These are phyloP conservation scores for Curvularia lunata DNA, from an alignment of 2,329 filamentous ascomycete genomes.

Conservation along the genomic window DNA sequence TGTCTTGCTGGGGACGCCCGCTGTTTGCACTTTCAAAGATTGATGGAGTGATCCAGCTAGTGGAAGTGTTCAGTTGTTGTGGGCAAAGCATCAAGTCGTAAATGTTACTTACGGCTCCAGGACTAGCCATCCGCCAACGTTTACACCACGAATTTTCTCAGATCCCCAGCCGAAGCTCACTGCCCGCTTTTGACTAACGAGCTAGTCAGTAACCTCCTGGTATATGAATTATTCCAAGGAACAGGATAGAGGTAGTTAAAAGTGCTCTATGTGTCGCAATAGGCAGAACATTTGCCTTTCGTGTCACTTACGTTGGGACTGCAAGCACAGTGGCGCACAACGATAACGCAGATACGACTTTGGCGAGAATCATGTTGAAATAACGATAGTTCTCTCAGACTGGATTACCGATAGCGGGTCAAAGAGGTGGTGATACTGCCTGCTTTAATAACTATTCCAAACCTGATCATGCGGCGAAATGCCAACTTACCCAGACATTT, in stretches of 20 bases:
- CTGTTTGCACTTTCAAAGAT: constrained; percentile 53
- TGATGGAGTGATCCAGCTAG: constrained; percentile 63
- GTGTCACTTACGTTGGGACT: constrained; percentile 41
- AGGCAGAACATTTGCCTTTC: constrained; percentile 6
- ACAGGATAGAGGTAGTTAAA: neutral
- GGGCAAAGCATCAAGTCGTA: too few relatives aligned
- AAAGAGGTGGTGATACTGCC: constrained; percentile 17
- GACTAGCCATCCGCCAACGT: constrained; percentile 59
- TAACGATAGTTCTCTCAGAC: constrained; percentile 14
- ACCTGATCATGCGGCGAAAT: constrained; percentile 11
- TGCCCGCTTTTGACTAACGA: constrained; percentile 38
- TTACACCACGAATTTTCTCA: constrained; percentile 59
- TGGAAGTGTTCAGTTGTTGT: constrained; percentile 1
- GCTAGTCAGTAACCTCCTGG: constrained; percentile 19
- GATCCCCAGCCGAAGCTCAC: constrained; percentile 57
- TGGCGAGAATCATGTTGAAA: constrained; percentile 37
- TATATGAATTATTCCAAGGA: neutral
- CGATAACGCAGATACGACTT: constrained; percentile 31
- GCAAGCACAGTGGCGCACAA: constrained; percentile 32
- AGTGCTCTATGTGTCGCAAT: neutral
- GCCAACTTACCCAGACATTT: constrained; percentile 12
- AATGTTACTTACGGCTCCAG: constrained; percentile 50
- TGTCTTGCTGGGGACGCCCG: constrained; percentile 35
- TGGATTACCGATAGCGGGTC: constrained; percentile 9
- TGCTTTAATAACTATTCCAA: constrained; percentile 14